Base-by-base conservation (phyloP, 2,329 filamentous ascomycete species). In the Fusarium abutilonis region DNA sequence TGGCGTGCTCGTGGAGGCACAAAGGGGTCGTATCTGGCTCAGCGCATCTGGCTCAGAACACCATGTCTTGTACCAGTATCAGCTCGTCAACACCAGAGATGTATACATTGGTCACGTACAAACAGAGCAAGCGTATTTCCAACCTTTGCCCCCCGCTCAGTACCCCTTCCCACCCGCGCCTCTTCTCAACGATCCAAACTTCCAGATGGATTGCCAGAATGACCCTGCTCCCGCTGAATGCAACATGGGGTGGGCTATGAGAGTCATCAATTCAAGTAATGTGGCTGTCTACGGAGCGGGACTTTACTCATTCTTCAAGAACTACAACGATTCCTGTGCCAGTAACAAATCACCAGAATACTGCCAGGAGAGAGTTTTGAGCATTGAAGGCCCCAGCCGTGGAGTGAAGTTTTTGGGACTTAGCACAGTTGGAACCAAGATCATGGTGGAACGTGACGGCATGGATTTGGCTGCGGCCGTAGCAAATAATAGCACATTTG, bases 51-150 rank as follows among this genome's bases (percentile, higher is more conserved):
- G 85, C 0, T 83, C 84, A 1, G 89, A 92, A 75, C 89, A 91
- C 73, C 82, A 82, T 44, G 80, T 83, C 2, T 75, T 89, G n/a
- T 89, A 89, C 71, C 86, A 91, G 72, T 91, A 91, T 73, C 85
- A 90, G 67, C 77, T 91, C 47, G 76, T 79, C 64, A 78, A 80
- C 45, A 86, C 88, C 5, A 78, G 80, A 41, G 82, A 90, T 68
- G 75, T 90, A 50, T 88, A 83, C 72, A 83, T 86, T 69, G 86
- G 86, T 15, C 81, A 86, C 66, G 83, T 87, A 43, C 89, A 92
- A 71, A 87, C 88, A 45, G 89, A 91, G 73, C 87, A 88, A 5
- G 84, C 89, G 1, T 92, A 92, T 75, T 90, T 85, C 75, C 89
- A 91, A 73, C 85, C 87, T 21, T 85, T 83, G 69, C 88, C 89